Evolutionary conservation across 2,329 filamentous ascomycete species (phyloP).

Genomic region (Sclerotiophoma versabilis): DNA sequence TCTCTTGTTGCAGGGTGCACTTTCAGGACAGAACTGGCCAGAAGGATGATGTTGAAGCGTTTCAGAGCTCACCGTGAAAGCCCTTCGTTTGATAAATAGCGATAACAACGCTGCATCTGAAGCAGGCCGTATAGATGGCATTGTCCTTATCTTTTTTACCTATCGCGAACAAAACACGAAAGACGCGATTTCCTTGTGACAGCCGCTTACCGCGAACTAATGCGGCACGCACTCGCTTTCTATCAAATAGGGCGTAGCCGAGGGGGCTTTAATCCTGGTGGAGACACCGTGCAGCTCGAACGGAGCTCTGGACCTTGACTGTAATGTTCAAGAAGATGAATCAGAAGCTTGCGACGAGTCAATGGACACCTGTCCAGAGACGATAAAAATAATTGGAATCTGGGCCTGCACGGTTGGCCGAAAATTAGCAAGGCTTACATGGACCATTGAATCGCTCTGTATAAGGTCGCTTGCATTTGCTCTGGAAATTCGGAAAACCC

Average conservation of each 20-base stretch:
- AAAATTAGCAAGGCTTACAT: background rate
- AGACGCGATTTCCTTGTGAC: conserved; percentile 16
- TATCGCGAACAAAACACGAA: background rate
- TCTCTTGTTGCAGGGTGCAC: background rate
- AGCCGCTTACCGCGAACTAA: conserved; percentile 12
- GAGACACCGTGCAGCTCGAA: background rate
- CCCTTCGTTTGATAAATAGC: background rate
- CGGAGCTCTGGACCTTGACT: background rate
- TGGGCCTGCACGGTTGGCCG: too few species aligned
- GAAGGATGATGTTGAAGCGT: background rate
- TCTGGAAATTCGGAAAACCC: background rate
- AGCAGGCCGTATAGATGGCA: background rate
- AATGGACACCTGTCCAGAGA: background rate
- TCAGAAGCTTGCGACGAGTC: background rate
- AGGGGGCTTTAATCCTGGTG: conserved; percentile 12
- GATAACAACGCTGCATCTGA: background rate
- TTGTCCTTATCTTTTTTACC: conserved; percentile 5
- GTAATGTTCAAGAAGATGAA: background rate
- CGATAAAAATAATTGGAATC: background rate
- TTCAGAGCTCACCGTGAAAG: conserved; percentile 1
- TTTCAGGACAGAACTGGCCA: background rate
- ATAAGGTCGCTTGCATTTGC: background rate
- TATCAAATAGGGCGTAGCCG: conserved; percentile 11
- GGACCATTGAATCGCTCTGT: background rate
- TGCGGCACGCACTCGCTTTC: conserved; percentile 6